Evolutionary conservation across 169 alveolate species (phyloP).

Genomic region (Sarcocystis neurona): DNA sequence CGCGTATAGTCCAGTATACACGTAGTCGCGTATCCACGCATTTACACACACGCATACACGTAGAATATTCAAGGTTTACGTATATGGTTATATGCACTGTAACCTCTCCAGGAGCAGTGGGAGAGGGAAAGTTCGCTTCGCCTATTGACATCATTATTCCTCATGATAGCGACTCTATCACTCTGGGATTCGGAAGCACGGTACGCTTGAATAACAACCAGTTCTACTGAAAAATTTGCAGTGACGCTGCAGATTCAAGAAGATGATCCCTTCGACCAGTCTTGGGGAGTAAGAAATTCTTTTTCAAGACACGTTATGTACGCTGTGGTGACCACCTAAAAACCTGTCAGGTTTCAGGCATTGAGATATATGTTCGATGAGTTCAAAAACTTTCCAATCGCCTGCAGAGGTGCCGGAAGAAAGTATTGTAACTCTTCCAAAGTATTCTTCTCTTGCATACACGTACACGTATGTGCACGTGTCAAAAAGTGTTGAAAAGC

Average conservation of each 20-base stretch:
- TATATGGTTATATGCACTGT: not conserved
- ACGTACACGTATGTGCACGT: too few relatives aligned
- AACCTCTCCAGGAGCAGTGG: constrained; percentile 57
- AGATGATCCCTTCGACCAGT: constrained; percentile 70
- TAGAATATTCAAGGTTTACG: too few relatives aligned
- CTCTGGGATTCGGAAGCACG: constrained; percentile 60
- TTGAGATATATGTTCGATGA: constrained; percentile 64
- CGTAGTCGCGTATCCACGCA: too few relatives aligned
- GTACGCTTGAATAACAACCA: not conserved
- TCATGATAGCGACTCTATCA: constrained; percentile 51
- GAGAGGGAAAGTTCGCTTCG: constrained; percentile 69
- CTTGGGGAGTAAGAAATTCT: constrained; percentile 68
- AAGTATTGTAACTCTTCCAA: too few relatives aligned
- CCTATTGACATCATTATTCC: constrained; percentile 68
- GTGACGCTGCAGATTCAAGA: constrained; percentile 38
- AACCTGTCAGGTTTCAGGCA: constrained; percentile 66
- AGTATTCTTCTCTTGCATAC: too few relatives aligned
- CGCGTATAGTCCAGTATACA: too few relatives aligned
- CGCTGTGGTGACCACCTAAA: not conserved
- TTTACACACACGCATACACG: too few relatives aligned
- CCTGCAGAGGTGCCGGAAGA: too few relatives aligned
- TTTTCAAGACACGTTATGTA: not conserved
- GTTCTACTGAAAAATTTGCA: not conserved
- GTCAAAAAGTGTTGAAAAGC: too few relatives aligned
- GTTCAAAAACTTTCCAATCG: too few relatives aligned